phyloP scores from a whole-genome alignment of 2,329 filamentous ascomycete genomes.

The Chrysosporium queenslandicum region DNA sequence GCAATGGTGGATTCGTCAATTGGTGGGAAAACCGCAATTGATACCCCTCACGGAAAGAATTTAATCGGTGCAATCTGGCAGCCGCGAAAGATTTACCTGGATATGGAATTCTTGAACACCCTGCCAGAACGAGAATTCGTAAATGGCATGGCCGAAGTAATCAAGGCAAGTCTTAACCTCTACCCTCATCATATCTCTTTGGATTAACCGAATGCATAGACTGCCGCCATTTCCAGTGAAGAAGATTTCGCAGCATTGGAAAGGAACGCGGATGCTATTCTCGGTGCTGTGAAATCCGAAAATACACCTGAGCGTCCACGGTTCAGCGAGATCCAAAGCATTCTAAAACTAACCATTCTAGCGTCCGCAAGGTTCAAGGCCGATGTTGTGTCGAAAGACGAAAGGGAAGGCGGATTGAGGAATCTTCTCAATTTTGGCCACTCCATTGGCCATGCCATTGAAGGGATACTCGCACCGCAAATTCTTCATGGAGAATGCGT shows the following conservation, averaged over 20 bases:
- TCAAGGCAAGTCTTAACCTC: slow-evolving; percentile 50
- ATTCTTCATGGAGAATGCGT: slow-evolving; percentile 93
- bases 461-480: slow-evolving; percentile 90
- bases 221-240: slow-evolving; percentile 91
- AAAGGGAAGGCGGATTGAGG: slow-evolving; percentile 83
- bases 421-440: slow-evolving; percentile 97
- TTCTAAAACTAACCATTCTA: slow-evolving; percentile 69
- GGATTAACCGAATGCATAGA: slow-evolving; percentile 39
- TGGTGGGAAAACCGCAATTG: slow-evolving; percentile 95
- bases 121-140: slow-evolving; percentile 86
- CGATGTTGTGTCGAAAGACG: slow-evolving; percentile 84
- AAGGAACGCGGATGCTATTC: slow-evolving; percentile 64
- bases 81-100: slow-evolving; percentile 85
- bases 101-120: slow-evolving; percentile 82
- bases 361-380: slow-evolving; percentile 92
- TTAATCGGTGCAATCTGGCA: slow-evolving; percentile 95
- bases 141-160: slow-evolving; percentile 97
- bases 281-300: slow-evolving; percentile 58
- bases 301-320: slow-evolving; percentile 47
- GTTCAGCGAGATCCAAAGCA: slow-evolving; percentile 59
- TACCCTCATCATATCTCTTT: not conserved
- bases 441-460: slow-evolving; percentile 92
- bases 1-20: slow-evolving; percentile 99
- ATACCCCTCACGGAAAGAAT: slow-evolving; percentile 93
- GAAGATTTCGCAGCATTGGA: slow-evolving; percentile 76